A percentile compares a stretch with the other conserved stretches of the same genome.
Conservation (phyloP, 2,329 filamentous ascomycete genomes). For the Cadophora sp. region DNA sequence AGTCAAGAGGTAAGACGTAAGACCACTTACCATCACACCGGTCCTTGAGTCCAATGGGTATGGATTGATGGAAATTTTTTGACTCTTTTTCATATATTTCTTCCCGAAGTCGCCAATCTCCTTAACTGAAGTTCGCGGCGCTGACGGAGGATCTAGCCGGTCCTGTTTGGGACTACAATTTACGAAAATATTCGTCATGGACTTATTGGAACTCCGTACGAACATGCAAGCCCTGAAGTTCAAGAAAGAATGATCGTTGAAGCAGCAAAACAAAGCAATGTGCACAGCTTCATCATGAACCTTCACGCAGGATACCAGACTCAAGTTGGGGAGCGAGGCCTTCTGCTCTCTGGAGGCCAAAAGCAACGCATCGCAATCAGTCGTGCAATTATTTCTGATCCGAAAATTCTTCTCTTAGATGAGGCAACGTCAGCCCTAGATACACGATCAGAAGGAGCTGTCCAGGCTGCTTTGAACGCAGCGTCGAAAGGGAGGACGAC, state of each 20-base stretch:
- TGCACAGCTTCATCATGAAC: conserved; percentile 53
- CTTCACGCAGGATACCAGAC: conserved; percentile 58
- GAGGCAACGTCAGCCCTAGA: conserved; percentile 57
- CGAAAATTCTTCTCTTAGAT: conserved; percentile 72
- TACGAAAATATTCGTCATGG: conserved; percentile 60
- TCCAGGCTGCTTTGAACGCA: conserved; percentile 58
- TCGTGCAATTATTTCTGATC: conserved; percentile 72
- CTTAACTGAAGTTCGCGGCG: not conserved
- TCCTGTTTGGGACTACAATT: conserved; percentile 61
- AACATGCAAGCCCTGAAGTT: conserved; percentile 52
- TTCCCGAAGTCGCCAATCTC: too few species aligned
- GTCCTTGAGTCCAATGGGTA: not conserved
- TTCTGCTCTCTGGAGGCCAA: conserved; percentile 71
- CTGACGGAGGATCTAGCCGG: conserved; percentile 50
- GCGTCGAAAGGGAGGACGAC: conserved; percentile 63
- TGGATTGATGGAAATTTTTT: not conserved
- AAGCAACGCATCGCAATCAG: conserved; percentile 76
- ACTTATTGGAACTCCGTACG: conserved; percentile 55
- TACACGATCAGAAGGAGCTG: conserved; percentile 54
- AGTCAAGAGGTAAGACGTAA: conserved; percentile 51
- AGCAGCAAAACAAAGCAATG: conserved; percentile 50
- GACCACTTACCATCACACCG: conserved; percentile 56
- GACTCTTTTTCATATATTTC: not conserved
- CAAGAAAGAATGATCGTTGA: conserved; percentile 57
- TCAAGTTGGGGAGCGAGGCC: conserved; percentile 31